Evolutionary conservation across 164 flowering plant genomes (phyloP), one percentile per base, ranked within the genome.

Genomic region (Aristolochia californica): DNA sequence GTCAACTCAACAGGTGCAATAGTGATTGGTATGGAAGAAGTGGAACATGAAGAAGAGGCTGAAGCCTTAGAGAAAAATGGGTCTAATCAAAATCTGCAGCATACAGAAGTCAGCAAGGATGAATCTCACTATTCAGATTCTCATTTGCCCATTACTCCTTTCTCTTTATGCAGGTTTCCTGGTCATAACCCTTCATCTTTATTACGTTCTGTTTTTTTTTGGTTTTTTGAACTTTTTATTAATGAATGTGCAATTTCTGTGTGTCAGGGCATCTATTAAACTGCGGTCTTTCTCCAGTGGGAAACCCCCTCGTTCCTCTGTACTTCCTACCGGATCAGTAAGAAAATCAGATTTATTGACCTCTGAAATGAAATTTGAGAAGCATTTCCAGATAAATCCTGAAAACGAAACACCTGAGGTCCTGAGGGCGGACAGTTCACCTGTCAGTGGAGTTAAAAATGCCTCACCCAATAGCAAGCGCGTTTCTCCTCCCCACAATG

Each of bases 401-500:
- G 88, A 80, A 52, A 83, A 88, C 45, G 91, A 84, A 53, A 82
- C 89, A 57, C 93, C 89, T 12, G 89, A 82, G 44, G 68, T 88
- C 44, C 79, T 88, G 5, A 76, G 67, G 62, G 70, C 60, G 53
- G 67, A 61, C 43, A 25, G 62, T 64, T 77, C 96, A 58, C 90
- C 93, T 18, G 28, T 47, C 45, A 55, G 71, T n/a, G 72, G 78
- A 59, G 68, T 93, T 30, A 85, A 85, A 74, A 66, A 71, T 0
- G 25, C 61, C 28, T 91, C 98, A 58, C 98, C 98, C 38, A 93
- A 89, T 67, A 60, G 85, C 20, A 93, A 93, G 84, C 81, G 99
- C 70, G 80, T 93, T 43, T 89, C 91, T 48, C 94, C 97, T 45
- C 97, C 95, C 30, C 81, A 81, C 34, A 57, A 64, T 40, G 66